phyloP scores from a whole-genome alignment of 2,329 filamentous ascomycete genomes.

The Incumbomyces delicatus region DNA sequence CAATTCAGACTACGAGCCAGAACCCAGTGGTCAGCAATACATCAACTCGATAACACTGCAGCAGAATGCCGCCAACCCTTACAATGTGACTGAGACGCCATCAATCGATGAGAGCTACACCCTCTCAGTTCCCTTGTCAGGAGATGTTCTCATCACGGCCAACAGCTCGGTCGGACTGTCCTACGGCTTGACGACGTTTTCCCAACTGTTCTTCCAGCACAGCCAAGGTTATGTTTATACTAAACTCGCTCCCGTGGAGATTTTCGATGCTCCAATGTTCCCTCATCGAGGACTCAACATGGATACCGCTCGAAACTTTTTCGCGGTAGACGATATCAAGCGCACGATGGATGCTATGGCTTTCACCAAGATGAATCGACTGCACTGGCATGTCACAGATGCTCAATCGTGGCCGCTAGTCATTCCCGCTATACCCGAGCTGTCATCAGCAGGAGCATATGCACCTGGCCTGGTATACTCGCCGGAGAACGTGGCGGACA shows the following conservation, averaged over 20 bases:
- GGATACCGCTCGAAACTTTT: slow-evolving; percentile 66
- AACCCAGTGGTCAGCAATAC: slow-evolving; percentile 8
- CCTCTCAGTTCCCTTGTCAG: slow-evolving; percentile 17
- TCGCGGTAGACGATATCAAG: slow-evolving; percentile 56
- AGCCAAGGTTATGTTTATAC: slow-evolving; percentile 48
- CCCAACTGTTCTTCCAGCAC: slow-evolving; percentile 24
- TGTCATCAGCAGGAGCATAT: slow-evolving; percentile 67
- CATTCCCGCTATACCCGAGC: slow-evolving; percentile 62
- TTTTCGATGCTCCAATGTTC: slow-evolving; percentile 66
- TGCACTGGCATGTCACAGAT: slow-evolving; percentile 50
- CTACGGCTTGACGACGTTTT: slow-evolving; percentile 22
- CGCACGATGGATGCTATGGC: slow-evolving; percentile 67
- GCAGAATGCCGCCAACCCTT: slow-evolving; percentile 2
- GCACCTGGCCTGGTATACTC: slow-evolving; percentile 57
- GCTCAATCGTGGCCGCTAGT: slow-evolving; percentile 60
- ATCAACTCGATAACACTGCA: slow-evolving; percentile 19
- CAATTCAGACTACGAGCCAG: slow-evolving; percentile 21
- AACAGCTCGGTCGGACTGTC: slow-evolving; percentile 21
- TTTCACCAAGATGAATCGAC: slow-evolving; percentile 47
- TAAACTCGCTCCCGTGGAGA: slow-evolving; percentile 56
- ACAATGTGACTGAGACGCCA: slow-evolving; percentile 13
- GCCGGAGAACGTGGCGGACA: slow-evolving; percentile 50
- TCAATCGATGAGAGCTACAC: slow-evolving; percentile 22
- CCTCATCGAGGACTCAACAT: slow-evolving; percentile 69
- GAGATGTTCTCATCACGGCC: slow-evolving; percentile 18